Evolutionary conservation across 1,284 basidiomycete species (phyloP).

Genomic region (Serendipita sp.): DNA sequence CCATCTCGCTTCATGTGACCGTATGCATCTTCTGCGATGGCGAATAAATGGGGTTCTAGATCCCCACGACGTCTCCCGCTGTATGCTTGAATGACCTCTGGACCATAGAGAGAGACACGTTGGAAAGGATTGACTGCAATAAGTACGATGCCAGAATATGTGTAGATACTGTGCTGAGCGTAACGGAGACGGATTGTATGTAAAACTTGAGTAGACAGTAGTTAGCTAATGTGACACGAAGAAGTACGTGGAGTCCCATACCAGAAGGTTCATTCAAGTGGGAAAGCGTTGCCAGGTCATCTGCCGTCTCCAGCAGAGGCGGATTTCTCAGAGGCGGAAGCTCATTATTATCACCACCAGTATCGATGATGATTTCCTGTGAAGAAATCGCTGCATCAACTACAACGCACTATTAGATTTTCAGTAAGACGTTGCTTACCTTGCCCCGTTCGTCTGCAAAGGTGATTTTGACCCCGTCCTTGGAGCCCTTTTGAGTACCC

Average conservation of each 20-base stretch:
- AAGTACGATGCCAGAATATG: slow-evolving; percentile 94
- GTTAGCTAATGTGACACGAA: slow-evolving; percentile 1
- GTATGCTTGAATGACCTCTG: slow-evolving; percentile 96
- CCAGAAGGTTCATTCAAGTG: slow-evolving; percentile 97
- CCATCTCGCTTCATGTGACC: slow-evolving; percentile 93
- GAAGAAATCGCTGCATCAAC: not conserved
- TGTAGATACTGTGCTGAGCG: slow-evolving; percentile 94
- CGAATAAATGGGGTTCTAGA: slow-evolving; percentile 94
- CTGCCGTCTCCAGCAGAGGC: slow-evolving; percentile 87
- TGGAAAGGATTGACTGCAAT: slow-evolving; percentile 99
- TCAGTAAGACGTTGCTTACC: slow-evolving; percentile 29
- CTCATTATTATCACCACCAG: slow-evolving; percentile 57
- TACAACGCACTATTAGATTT: slow-evolving; percentile 11
- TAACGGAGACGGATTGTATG: slow-evolving; percentile 97
- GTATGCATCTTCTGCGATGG: slow-evolving; percentile 98
- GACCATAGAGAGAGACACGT: slow-evolving; percentile 82
- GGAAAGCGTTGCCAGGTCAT: slow-evolving; percentile 94
- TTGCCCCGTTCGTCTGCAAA: slow-evolving; percentile 80
- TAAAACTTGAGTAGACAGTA: slow-evolving; percentile 45
- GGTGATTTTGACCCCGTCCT: slow-evolving; percentile 60
- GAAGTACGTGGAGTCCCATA: slow-evolving; percentile 24
- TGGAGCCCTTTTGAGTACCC: slow-evolving; percentile 41
- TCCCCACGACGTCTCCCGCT: slow-evolving; percentile 86
- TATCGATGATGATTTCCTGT: slow-evolving; percentile 64
- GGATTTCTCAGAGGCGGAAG: slow-evolving; percentile 94